These are phyloP conservation scores for Cladosporium sp. DNA, from an alignment of 2,329 filamentous ascomycete genomes.

Conservation along the genomic window DNA sequence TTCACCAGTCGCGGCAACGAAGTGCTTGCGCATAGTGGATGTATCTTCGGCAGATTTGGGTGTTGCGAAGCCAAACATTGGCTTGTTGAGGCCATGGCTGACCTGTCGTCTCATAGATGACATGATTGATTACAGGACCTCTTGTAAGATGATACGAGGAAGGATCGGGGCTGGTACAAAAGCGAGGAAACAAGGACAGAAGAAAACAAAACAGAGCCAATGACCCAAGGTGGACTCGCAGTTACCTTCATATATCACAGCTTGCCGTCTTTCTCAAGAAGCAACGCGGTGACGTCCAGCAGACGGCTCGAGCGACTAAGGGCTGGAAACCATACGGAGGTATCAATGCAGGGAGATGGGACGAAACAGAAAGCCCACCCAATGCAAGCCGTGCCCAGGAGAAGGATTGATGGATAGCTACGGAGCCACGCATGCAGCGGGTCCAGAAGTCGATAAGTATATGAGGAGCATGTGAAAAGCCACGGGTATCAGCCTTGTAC, in stretches of 20 bases:
- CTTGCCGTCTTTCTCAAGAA: too few species aligned
- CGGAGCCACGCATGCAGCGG: not conserved
- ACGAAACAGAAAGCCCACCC: not conserved
- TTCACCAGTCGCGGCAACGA: slow-evolving; percentile 33
- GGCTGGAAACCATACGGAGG: not conserved
- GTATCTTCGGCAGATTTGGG: slow-evolving; percentile 6
- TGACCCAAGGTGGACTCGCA: too few species aligned
- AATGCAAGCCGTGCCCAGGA: not conserved
- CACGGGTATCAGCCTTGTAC: too few species aligned
- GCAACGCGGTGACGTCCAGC: not conserved
- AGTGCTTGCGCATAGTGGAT: slow-evolving; percentile 27
- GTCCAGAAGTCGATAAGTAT: too few species aligned
- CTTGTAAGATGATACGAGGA: not conserved
- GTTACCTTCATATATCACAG: too few species aligned
- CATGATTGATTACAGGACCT: too few species aligned
- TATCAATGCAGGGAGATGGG: not conserved
- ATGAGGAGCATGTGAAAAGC: too few species aligned
- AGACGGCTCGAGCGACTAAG: not conserved
- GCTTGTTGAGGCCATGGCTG: slow-evolving; percentile 18
- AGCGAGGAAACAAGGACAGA: too few species aligned
- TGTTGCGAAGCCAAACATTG: slow-evolving; percentile 22
- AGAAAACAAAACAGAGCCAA: too few species aligned
- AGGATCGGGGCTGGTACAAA: not conserved
- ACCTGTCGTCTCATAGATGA: too few species aligned
- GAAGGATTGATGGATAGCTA: not conserved